Evolutionary conservation across 2,329 filamentous ascomycete genomes (phyloP).

Genomic region (Fusarium sp.): DNA sequence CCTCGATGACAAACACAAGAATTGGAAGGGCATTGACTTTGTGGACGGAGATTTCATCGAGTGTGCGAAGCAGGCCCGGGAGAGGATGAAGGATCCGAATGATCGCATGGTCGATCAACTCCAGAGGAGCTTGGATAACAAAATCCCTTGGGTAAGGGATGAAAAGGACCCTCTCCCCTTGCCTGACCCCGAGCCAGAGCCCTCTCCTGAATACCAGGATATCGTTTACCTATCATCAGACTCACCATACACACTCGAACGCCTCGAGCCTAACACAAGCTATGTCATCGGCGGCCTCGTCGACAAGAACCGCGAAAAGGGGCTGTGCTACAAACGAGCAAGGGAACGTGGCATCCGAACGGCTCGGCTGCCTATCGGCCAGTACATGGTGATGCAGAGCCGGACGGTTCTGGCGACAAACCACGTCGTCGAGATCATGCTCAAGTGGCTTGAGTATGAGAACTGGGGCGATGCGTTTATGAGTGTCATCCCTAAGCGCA

Average conservation of each 20-base stretch:
- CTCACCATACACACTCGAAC: constrained; percentile 83
- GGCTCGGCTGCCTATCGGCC: constrained; percentile 91
- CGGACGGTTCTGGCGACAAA: constrained; percentile 91
- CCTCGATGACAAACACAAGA: constrained; percentile 74
- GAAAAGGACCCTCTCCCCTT: constrained; percentile 49
- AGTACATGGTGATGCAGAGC: constrained; percentile 91
- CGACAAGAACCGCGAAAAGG: constrained; percentile 96
- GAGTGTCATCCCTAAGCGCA: constrained; percentile 88
- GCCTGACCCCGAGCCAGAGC: constrained; percentile 47
- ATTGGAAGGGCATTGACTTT: constrained; percentile 84
- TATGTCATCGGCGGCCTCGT: constrained; percentile 96
- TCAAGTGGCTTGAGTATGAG: constrained; percentile 87
- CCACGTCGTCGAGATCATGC: constrained; percentile 96
- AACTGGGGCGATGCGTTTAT: constrained; percentile 94
- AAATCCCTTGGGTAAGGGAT: constrained; percentile 47
- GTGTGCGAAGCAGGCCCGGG: constrained; percentile 72
- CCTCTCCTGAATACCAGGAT: constrained; percentile 50
- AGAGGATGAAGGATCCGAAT: constrained; percentile 69
- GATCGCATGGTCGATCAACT: constrained; percentile 71
- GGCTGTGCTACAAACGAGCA: constrained; percentile 87
- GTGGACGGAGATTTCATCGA: constrained; percentile 78
- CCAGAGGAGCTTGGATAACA: constrained; percentile 49
- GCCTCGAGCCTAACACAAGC: constrained; percentile 85
- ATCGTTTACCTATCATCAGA: constrained; percentile 93
- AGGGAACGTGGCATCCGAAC: constrained; percentile 81